Evolutionary conservation across 148 eudicot genomes (phyloP), one percentile per base, ranked within the genome.

Genomic region (Amaranthus palmeri): DNA sequence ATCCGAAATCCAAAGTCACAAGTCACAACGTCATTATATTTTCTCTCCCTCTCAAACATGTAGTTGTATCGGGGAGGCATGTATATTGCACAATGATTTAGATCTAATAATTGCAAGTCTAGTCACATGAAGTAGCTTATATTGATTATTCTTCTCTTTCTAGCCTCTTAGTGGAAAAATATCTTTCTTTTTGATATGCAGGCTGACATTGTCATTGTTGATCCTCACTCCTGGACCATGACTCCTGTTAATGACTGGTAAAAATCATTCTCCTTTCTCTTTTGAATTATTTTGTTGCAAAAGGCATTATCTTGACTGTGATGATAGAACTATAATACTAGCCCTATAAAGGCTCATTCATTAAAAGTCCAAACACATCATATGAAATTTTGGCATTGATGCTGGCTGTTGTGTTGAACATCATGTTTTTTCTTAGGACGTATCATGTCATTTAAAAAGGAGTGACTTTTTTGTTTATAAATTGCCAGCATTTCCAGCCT

Each of bases 161-260:
- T 41, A 4, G 49, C 60, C 71, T 78, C 14, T 43, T 10, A 25
- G 50, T 71, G 71, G 36, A 25, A 25, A 73, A 68, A n/a, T 65
- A 43, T 61, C 61, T 69, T 65, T 70, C 4, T 47, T 51, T 57
- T 7, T 72, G 13, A 58, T 61, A 62, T 75, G 67, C 76, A 93
- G 98, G 98, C 98, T 75, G 98, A 93, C 71, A 68, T 93, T 74
- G 68, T 93, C 54, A 67, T 89, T 51, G 74, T 93, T 62, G 82
- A 91, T 85, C 92, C 98, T 81, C 84, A 72, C 77, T 86, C 90
- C 12, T 93, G 98, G 98, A 80, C 97, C 54, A 93, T 93, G 98
- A 71, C 83, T 66, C 97, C 98, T 47, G 54, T 91, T 70, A 91
- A 89, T 78, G 98, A 93, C 81, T 80, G 96, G 98, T 89, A 87